A percentile compares a stretch with the other conserved stretches of the same genome.
phyloP scores from a whole-genome alignment of 179 eudicot species.

The Spergularia azorica region DNA sequence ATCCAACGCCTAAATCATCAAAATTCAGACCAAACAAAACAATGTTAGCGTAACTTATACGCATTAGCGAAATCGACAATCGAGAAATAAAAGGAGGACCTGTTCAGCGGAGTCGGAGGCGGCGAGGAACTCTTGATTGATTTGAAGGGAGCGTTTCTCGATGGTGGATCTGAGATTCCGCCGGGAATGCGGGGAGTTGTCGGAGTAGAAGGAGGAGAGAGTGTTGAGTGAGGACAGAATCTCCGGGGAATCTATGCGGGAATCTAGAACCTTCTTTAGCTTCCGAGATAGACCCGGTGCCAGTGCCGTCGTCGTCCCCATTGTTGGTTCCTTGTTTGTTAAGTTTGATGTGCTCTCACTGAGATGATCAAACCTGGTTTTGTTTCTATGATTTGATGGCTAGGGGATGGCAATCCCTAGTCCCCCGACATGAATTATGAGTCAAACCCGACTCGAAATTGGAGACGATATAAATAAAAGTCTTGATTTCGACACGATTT shows the following conservation, averaged over 20 bases:
- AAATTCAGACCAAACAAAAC: background rate
- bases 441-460: no score
- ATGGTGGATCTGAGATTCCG: slow-evolving; percentile 93
- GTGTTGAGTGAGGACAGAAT: slow-evolving; percentile 80
- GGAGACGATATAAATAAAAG: no score
- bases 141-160: slow-evolving; percentile 83
- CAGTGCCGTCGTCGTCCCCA: slow-evolving; percentile 53
- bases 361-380: no score
- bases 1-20: slow-evolving; percentile 74
- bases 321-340: background rate
- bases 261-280: slow-evolving; percentile 91
- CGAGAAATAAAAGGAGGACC: slow-evolving; percentile 32
- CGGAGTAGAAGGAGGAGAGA: slow-evolving; percentile 73
- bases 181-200: slow-evolving; percentile 71
- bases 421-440: no score
- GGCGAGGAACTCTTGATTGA: slow-evolving; percentile 77
- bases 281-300: slow-evolving; percentile 94
- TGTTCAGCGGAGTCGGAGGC: slow-evolving; percentile 79
- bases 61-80: background rate
- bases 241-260: slow-evolving; percentile 81
- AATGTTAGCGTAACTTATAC: no score
- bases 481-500: no score
- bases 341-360: no score
- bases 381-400: no score
- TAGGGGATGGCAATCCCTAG: no score